Evolutionary conservation across 2,329 filamentous ascomycete genomes (phyloP), one percentile per base, ranked within the genome.

Genomic region (Epichloe bromicola): DNA sequence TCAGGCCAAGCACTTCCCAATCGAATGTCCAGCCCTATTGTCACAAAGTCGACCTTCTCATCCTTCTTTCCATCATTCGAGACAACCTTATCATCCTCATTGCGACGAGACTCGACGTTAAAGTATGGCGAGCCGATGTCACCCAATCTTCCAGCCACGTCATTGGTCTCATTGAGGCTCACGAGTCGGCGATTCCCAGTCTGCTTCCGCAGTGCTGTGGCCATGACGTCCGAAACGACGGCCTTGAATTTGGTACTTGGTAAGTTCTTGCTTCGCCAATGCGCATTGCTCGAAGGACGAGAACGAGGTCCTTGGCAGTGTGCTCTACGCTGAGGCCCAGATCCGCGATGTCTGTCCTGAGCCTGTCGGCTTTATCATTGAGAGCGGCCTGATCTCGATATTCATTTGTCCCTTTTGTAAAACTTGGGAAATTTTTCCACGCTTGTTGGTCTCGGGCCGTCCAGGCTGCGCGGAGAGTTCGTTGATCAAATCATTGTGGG

Each of bases 121-220:
- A 69, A 70, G 59, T 70, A 69, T 6, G 67, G 61, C 8, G 63
- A 65, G 4, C 57, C 53, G 23, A 61, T 59, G 56, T 80, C 75
- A 51, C 75, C 74, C 14, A 80, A 63, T 30, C 77, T 66, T 60
- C 70, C 74, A 42, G 77, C 76, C 56, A 80, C 77, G 58, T 81
- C 76, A 58, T 78, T 79, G 47, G 76, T 76, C 59, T 79, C 74
- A 59, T 73, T 70, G 46, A 80, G 66, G 54, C 71, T 76, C 47
- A 78, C 75, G 15, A 80, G 69, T 3, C 70, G 70, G 30, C 77
- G 71, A 56, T 68, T 70, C 34, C 60, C 65, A 30, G 63, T 60
- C 36, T 65, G 54, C 50, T 59, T 60, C 46, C 58, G 50, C 58
- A 66, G 63, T 14, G 59, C 55, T 0, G 64, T 66, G 30, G 50